phyloP scores from a whole-genome alignment of 345 rosid genomes.

The Syzygium jambos region DNA sequence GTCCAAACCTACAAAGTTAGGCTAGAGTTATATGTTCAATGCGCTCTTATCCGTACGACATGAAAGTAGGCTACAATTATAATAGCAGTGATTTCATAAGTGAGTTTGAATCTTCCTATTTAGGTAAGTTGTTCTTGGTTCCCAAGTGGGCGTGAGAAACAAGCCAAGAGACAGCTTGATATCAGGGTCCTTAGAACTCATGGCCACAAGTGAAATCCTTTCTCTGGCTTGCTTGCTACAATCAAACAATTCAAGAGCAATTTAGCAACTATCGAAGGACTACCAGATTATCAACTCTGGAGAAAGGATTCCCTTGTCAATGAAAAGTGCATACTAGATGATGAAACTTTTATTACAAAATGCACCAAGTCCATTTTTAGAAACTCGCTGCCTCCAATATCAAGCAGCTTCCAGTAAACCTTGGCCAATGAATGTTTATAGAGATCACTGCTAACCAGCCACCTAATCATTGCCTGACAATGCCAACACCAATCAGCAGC shows the following conservation, averaged over 20 bases:
- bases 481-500: accelerated
- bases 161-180: no score
- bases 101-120: neutral
- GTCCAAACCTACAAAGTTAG: no score
- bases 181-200: no score
- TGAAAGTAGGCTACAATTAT: accelerated
- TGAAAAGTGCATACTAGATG: neutral
- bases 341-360: neutral
- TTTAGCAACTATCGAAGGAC: neutral
- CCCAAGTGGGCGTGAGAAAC: no score
- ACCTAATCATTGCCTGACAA: neutral
- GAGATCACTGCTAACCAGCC: neutral
- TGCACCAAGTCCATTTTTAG: accelerated
- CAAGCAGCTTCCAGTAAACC: neutral
- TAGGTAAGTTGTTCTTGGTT: no score
- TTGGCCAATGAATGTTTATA: accelerated
- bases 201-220: neutral
- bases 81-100: neutral
- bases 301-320: neutral
- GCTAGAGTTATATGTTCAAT: neutral
- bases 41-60: accelerated
- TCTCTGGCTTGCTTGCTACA: neutral
- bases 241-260: neutral
- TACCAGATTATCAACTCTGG: neutral
- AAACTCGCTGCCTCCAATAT: accelerated